phyloP scores from a whole-genome alignment of 768 basidiomycete species.

The Russula earlei region DNA sequence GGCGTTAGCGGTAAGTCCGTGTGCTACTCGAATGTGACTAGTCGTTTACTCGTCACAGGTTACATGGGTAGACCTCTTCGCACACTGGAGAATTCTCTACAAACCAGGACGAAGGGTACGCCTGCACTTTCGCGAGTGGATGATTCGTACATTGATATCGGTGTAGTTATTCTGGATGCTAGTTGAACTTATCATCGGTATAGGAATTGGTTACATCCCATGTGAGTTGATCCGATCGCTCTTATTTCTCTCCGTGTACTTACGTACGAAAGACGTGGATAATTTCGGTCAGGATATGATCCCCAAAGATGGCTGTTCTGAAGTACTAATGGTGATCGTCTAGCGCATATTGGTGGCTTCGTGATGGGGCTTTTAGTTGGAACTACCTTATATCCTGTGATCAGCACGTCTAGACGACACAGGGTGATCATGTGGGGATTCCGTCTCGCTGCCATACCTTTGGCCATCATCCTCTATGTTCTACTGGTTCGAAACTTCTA shows the following conservation, averaged over 20 bases:
- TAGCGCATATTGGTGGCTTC: conserved; percentile 83
- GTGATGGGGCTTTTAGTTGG: conserved; percentile 77
- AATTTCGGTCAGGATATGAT: conserved; percentile 58
- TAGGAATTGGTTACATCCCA: conserved; percentile 78
- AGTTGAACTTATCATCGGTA: conserved; percentile 77
- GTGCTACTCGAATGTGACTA: background rate
- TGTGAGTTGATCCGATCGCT: conserved; percentile 37
- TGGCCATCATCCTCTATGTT: conserved; percentile 74
- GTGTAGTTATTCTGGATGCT: conserved; percentile 71
- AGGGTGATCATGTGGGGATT: conserved; percentile 60
- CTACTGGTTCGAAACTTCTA: conserved; percentile 85
- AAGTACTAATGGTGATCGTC: conserved; percentile 8
- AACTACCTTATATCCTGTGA: conserved; percentile 80
- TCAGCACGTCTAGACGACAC: conserved; percentile 71
- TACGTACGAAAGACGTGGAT: conserved; percentile 55
- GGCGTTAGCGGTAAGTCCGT: conserved; percentile 53
- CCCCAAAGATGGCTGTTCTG: background rate
- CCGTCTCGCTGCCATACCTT: conserved; percentile 62
- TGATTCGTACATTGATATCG: background rate
- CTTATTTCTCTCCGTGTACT: background rate
- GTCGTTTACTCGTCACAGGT: conserved; percentile 32
- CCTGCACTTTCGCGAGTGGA: background rate
- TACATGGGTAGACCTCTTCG: conserved; percentile 80
- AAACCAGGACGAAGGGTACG: conserved; percentile 69
- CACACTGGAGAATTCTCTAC: conserved; percentile 88